Evolutionary conservation across 257 asterid genomes (phyloP).

Genomic region (Plantago ovata): DNA sequence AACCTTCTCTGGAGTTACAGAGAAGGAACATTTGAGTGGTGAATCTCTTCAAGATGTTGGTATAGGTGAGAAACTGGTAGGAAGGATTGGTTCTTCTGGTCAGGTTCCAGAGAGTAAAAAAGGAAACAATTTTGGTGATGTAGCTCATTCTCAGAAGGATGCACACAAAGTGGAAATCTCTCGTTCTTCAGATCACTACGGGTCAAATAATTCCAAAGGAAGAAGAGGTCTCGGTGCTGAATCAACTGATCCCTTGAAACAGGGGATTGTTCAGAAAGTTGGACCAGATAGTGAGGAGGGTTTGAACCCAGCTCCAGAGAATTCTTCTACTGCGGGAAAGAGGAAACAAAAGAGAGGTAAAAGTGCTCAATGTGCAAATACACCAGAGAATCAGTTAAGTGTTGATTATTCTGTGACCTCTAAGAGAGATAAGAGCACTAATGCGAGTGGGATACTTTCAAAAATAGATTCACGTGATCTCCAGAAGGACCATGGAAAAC

Average conservation of each 20-base stretch:
- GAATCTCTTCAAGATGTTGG: constrained; percentile 33
- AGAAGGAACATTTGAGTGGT: constrained; percentile 41
- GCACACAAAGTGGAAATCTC: constrained; percentile 31
- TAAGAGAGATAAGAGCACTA: constrained; percentile 46
- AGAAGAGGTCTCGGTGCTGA: constrained; percentile 34
- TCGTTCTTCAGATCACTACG: constrained; percentile 38
- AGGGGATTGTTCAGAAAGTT: constrained; percentile 38
- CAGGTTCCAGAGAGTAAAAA: constrained; percentile 38
- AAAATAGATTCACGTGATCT: constrained; percentile 45
- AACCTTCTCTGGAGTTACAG: constrained; percentile 7
- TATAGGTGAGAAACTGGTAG: constrained; percentile 42
- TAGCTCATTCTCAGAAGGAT: constrained; percentile 38
- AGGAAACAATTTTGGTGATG: constrained; percentile 30
- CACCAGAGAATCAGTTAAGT: constrained; percentile 35
- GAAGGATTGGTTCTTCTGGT: constrained; percentile 35
- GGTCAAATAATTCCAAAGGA: constrained; percentile 33
- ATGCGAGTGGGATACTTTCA: constrained; percentile 25
- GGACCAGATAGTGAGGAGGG: constrained; percentile 40
- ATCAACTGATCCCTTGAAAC: constrained; percentile 30
- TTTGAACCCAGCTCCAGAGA: constrained; percentile 36
- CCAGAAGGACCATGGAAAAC: constrained; percentile 48
- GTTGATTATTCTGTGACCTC: constrained; percentile 41
- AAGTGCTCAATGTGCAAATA: constrained; percentile 31
- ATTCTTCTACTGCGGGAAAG: constrained; percentile 42
- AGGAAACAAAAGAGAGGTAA: constrained; percentile 47